These are phyloP conservation scores for Penicillium pancosmium DNA, from an alignment of 495 filamentous ascomycete genomes.

Conservation along the genomic window DNA sequence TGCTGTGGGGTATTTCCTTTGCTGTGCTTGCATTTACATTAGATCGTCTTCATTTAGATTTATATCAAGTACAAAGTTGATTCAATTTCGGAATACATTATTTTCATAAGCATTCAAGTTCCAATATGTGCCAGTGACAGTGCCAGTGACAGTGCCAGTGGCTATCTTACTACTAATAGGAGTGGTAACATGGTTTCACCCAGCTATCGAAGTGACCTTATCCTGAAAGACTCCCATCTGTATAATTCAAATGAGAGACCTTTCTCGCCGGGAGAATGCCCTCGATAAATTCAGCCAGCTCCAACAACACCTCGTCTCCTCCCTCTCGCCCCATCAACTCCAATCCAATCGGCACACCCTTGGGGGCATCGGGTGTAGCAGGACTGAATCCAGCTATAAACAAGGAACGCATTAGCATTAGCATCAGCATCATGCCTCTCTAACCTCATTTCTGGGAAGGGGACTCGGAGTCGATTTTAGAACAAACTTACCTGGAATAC, in stretches of 20 bases:
- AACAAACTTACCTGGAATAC: slow-evolving; percentile 48
- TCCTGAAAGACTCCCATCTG: not conserved
- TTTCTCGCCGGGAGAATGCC: slow-evolving; percentile 46
- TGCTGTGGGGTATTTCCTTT: not conserved
- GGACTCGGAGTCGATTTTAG: not conserved
- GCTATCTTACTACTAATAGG: not conserved
- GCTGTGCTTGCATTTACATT: slow-evolving; percentile 7
- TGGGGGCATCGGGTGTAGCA: slow-evolving; percentile 45
- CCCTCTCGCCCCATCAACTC: slow-evolving; percentile 62
- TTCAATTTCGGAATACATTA: too few species aligned
- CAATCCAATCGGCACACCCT: slow-evolving; percentile 64
- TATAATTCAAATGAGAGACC: slow-evolving; percentile 37
- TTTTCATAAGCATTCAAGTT: too few species aligned
- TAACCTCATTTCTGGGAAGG: too few species aligned
- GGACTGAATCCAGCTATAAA: slow-evolving; percentile 46
- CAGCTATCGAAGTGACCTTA: not conserved
- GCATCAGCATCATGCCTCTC: too few species aligned
- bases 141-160: not conserved
- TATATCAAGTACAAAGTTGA: too few species aligned
- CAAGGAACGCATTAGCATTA: not conserved
- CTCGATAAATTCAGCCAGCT: slow-evolving; percentile 48
- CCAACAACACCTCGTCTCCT: slow-evolving; percentile 55
- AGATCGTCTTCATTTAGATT: not conserved
- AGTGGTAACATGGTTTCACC: not conserved
- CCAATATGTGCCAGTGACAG: not conserved